Percentiles rank a stretch among this genome's conserved stretches.
phyloP scores from a whole-genome alignment of 2,329 filamentous ascomycete species.

The Beauveria caledonica region DNA sequence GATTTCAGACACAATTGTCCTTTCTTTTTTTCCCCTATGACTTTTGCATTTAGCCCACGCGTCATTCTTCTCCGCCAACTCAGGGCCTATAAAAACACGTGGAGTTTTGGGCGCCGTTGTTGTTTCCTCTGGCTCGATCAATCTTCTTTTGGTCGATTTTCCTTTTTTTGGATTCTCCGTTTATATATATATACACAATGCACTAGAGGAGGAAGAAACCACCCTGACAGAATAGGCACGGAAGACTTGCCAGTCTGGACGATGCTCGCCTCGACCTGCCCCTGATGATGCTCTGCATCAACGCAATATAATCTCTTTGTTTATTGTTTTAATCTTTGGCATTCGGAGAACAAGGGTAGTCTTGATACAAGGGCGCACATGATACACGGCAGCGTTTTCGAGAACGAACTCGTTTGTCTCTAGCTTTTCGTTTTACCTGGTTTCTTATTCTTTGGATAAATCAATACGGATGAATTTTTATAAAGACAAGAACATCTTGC shows the following conservation, averaged over 20 bases:
- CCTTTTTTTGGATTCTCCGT: background rate
- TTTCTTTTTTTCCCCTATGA: background rate
- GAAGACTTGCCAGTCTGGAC: background rate
- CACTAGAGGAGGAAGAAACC: background rate
- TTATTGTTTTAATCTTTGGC: background rate
- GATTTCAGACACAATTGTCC: background rate
- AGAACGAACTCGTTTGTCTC: background rate
- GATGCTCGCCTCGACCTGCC: background rate
- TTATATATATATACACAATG: background rate
- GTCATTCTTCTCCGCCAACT: background rate
- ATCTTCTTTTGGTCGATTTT: background rate
- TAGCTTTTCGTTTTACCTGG: background rate
- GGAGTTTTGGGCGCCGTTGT: slow-evolving; percentile 1
- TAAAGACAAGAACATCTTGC: too few relatives aligned
- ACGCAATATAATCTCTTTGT: background rate
- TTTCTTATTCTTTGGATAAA: slow-evolving; percentile 5
- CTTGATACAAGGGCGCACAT: background rate
- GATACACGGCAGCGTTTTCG: background rate
- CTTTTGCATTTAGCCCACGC: background rate
- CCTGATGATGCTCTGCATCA: background rate
- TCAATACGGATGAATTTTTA: background rate
- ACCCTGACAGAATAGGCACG: background rate
- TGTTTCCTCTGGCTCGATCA: background rate
- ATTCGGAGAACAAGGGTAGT: background rate
- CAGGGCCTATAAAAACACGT: background rate